phyloP scores from a whole-genome alignment of 139 green algal species.

The Closterium sp. region DNA sequence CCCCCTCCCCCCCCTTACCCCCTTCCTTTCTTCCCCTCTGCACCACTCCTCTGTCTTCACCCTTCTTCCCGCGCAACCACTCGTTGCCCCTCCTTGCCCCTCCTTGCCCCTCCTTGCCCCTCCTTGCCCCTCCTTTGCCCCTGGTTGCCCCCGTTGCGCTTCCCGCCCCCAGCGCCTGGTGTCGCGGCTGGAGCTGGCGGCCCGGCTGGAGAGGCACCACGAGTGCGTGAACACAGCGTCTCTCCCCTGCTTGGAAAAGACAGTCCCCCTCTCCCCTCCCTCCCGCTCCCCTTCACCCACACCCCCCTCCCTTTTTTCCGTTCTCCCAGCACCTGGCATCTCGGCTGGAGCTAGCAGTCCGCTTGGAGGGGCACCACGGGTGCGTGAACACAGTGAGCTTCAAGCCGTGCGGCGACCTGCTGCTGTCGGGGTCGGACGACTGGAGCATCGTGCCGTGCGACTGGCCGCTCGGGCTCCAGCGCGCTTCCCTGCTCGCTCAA shows the following conservation, averaged over 20 bases:
- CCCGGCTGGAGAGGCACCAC: conserved; percentile 1
- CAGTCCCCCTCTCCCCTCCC: too few species aligned
- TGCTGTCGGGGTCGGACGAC: background rate
- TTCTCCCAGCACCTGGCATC: background rate
- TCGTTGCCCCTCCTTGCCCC: too few species aligned
- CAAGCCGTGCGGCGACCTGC: conserved; percentile 35
- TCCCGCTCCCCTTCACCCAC: background rate
- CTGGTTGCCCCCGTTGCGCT: background rate
- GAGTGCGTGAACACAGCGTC: conserved; percentile 68
- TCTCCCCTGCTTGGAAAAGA: too few species aligned
- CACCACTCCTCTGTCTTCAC: too few species aligned
- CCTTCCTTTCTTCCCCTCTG: too few species aligned
- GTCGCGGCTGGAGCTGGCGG: conserved; percentile 3
- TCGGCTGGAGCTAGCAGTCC: background rate
- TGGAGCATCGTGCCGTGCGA: background rate
- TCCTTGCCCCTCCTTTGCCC: background rate
- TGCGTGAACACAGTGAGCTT: conserved; percentile 68
- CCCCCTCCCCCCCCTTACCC: too few species aligned
- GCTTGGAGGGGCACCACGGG: conserved; percentile 35
- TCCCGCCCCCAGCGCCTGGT: background rate
- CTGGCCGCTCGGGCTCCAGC: background rate
- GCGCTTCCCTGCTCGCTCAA: background rate
- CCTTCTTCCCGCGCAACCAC: too few species aligned
- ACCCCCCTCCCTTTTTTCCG: background rate
- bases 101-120: too few species aligned